Percentiles rank a stretch among this genome's conserved stretches.
phyloP scores from a whole-genome alignment of 2,329 filamentous ascomycete species.

The Alternaria arborescens region DNA sequence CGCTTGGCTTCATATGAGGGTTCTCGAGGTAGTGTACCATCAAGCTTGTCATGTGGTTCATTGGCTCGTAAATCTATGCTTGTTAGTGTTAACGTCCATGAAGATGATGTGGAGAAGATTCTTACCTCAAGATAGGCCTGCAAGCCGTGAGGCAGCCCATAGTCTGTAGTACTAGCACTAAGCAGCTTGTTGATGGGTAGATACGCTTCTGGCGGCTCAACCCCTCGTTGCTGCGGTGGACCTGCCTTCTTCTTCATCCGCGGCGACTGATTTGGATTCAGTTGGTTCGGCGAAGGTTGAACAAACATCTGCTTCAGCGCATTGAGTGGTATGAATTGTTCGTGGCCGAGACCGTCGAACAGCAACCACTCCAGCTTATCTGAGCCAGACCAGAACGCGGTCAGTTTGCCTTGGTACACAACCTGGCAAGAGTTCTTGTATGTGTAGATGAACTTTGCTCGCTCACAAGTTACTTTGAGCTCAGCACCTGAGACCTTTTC shows the following conservation, averaged over 20 bases:
- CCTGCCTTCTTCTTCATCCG: conserved; percentile 62
- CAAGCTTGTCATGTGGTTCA: conserved; percentile 69
- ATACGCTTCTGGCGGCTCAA: conserved; percentile 48
- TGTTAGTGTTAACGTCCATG: conserved; percentile 33
- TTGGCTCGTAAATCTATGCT: conserved; percentile 68
- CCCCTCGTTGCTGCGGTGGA: conserved; percentile 44
- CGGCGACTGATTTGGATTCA: conserved; percentile 65
- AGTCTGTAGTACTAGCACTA: conserved; percentile 57
- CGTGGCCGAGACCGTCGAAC: conserved; percentile 77
- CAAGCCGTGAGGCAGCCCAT: conserved; percentile 65
- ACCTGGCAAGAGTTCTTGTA: conserved; percentile 84
- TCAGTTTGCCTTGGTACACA: conserved; percentile 77
- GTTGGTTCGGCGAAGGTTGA: conserved; percentile 56
- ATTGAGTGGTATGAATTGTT: conserved; percentile 82
- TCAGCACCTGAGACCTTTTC: conserved; percentile 68
- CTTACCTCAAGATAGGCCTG: conserved; percentile 70
- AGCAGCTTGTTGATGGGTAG: conserved; percentile 58
- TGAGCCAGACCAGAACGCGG: conserved; percentile 77
- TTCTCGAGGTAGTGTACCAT: conserved; percentile 66
- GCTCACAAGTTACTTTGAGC: conserved; percentile 77
- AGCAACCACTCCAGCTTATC: conserved; percentile 87
- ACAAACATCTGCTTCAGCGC: conserved; percentile 59
- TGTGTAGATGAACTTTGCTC: conserved; percentile 86
- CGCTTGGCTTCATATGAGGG: conserved; percentile 60
- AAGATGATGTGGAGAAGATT: conserved; percentile 14